Evolutionary conservation across 257 asterid species (phyloP).

Genomic region (Schizonepeta tenuifolia): DNA sequence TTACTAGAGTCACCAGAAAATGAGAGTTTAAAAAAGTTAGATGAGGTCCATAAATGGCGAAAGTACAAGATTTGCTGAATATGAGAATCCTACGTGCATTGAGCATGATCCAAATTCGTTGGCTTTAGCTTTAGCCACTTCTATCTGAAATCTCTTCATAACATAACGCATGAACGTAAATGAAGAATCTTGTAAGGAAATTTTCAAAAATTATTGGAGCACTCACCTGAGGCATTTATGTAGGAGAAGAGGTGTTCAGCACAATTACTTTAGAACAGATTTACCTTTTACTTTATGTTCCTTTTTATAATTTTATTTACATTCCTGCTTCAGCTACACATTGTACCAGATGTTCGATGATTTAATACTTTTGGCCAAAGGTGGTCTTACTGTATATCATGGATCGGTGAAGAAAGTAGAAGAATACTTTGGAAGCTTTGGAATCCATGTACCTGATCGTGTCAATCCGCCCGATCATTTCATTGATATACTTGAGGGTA

Average conservation of each 20-base stretch:
- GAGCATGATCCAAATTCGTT: conserved; percentile 16
- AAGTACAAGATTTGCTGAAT: conserved; percentile 2
- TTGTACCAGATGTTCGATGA: conserved; percentile 96
- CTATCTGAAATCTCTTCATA: conserved; percentile 20
- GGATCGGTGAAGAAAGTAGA: conserved; percentile 94
- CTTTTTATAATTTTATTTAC: conserved; percentile 18
- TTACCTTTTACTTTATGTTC: not conserved
- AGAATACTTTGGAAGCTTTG: conserved; percentile 76
- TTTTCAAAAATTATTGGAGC: not conserved
- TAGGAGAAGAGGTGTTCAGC: conserved; percentile 17
- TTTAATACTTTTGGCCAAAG: conserved; percentile 90
- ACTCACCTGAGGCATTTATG: not conserved
- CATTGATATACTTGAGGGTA: conserved; percentile 94
- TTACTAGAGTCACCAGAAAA: not conserved
- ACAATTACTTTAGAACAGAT: not conserved
- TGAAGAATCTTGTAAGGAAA: conserved; percentile 20
- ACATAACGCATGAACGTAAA: not conserved
- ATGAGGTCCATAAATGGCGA: not conserved
- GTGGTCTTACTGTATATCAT: conserved; percentile 87
- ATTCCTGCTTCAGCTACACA: conserved; percentile 70
- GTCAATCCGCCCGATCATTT: conserved; percentile 91
- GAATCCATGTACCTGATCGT: conserved; percentile 80
- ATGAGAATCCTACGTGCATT: not conserved
- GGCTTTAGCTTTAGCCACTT: not conserved
- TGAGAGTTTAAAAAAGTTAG: conserved; percentile 4